Percentiles rank a stretch among this genome's conserved stretches.
Conservation (phyloP, 1,284 basidiomycete genomes). For the Xanthoconium separans region DNA sequence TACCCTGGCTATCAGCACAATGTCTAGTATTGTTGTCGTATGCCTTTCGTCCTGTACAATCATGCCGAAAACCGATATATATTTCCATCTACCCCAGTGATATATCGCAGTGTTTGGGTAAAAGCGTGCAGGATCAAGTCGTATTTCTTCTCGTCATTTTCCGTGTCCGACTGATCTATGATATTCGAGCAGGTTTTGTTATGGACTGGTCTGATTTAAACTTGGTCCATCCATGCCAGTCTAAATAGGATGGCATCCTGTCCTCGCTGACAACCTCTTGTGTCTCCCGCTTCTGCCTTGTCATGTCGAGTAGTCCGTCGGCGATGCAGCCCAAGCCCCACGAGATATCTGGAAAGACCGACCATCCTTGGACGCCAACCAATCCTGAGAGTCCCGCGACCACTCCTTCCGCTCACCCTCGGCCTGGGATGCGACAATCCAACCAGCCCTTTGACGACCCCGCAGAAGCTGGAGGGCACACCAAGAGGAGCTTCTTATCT, state of each 20-base stretch:
- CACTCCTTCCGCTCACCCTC: constrained; percentile 1
- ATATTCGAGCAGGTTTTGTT: constrained; percentile 2
- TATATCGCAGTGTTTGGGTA: constrained; percentile 7
- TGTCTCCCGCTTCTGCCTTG: neutral
- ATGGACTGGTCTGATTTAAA: constrained; percentile 16
- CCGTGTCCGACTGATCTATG: neutral
- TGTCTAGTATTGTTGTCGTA: constrained; percentile 23
- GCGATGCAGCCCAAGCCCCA: constrained; percentile 8
- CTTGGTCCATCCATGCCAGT: constrained; percentile 3
- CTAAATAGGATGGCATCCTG: neutral
- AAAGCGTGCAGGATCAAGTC: constrained; percentile 3
- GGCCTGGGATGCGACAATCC: neutral
- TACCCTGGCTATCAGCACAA: constrained; percentile 2
- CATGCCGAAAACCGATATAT: constrained; percentile 19
- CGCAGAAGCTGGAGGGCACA: constrained; percentile 3
- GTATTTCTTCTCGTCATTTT: neutral
- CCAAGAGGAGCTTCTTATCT: constrained; percentile 9
- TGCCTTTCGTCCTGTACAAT: constrained; percentile 25
- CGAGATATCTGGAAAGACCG: constrained; percentile 1
- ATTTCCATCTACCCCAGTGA: constrained; percentile 9
- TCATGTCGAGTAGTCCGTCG: constrained; percentile 12
- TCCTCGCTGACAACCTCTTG: neutral
- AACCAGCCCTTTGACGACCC: constrained; percentile 1
- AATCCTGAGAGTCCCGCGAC: neutral
- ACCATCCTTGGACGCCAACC: constrained; percentile 1